A percentile compares a stretch with the other conserved stretches of the same genome.
Evolutionary conservation across 306 rosid genomes (phyloP).

Genomic region (Acacia confusa): DNA sequence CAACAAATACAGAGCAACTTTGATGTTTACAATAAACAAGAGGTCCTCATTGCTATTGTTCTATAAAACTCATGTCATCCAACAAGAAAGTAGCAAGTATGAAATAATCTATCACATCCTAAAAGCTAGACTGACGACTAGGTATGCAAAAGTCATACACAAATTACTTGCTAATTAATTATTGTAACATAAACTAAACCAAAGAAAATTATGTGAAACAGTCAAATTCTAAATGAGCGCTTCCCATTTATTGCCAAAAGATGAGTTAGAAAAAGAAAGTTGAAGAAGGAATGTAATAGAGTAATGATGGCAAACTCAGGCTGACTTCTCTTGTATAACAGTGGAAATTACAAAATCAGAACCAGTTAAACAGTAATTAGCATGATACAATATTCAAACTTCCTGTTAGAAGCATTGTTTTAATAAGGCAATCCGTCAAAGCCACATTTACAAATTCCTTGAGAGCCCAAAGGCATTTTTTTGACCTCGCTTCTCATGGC

Average conservation of each 20-base stretch:
- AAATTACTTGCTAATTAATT: background rate
- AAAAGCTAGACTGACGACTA: background rate
- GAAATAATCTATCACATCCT: background rate
- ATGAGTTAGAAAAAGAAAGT: too few species aligned
- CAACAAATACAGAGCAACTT: background rate
- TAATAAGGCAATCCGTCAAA: background rate
- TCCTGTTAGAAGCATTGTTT: slow-evolving; percentile 3
- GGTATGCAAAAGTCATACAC: background rate
- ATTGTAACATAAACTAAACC: too few species aligned
- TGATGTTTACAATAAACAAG: background rate
- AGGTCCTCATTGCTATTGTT: background rate
- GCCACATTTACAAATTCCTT: background rate
- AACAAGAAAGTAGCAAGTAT: background rate
- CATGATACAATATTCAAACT: background rate
- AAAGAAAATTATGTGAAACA: too few species aligned
- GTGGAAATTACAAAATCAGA: background rate
- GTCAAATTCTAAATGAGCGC: too few species aligned
- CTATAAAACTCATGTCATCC: background rate
- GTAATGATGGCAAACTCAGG: background rate
- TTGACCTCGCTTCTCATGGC: background rate
- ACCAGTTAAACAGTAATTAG: background rate
- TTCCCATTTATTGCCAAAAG: too few species aligned
- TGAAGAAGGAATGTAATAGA: too few species aligned
- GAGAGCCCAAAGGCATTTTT: background rate
- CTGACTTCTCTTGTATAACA: background rate